These are phyloP conservation scores for Apiospora koreana DNA, from an alignment of 2,329 filamentous ascomycete species.

Conservation along the genomic window DNA sequence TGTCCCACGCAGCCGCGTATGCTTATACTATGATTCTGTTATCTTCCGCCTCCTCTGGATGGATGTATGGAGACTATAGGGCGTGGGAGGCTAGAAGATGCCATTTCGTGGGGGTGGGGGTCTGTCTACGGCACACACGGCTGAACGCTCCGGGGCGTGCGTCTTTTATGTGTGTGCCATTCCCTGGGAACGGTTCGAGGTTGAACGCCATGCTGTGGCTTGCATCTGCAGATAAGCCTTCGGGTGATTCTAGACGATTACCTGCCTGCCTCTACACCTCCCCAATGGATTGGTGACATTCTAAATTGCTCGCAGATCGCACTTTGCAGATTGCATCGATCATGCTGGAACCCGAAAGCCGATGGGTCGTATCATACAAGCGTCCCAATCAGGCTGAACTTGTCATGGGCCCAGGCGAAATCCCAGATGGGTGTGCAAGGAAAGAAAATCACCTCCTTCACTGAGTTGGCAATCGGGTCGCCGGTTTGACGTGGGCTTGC, in stretches of 20 bases:
- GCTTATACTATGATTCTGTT: background rate
- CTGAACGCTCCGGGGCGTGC: background rate
- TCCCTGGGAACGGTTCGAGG: background rate
- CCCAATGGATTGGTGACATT: background rate
- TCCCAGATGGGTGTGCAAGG: background rate
- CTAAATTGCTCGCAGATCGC: background rate
- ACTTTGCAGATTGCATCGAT: background rate
- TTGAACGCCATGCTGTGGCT: background rate
- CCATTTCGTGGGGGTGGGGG: background rate
- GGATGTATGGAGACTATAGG: background rate
- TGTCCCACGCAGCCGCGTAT: background rate
- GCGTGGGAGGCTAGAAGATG: background rate
- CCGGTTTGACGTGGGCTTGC: background rate
- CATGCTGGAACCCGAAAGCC: background rate
- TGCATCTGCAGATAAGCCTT: background rate
- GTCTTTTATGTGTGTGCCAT: background rate
- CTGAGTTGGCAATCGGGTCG: background rate
- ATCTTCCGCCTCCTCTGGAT: background rate
- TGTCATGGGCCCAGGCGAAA: background rate
- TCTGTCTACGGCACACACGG: background rate
- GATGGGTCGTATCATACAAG: background rate
- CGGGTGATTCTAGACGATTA: conserved; percentile 1
- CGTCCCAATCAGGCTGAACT: background rate
- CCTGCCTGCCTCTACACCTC: background rate
- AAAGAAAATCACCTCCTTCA: background rate